Evolutionary conservation across 2,329 filamentous ascomycete genomes (phyloP), one percentile per base, ranked within the genome.

Genomic region (Ceratocystis papillata): DNA sequence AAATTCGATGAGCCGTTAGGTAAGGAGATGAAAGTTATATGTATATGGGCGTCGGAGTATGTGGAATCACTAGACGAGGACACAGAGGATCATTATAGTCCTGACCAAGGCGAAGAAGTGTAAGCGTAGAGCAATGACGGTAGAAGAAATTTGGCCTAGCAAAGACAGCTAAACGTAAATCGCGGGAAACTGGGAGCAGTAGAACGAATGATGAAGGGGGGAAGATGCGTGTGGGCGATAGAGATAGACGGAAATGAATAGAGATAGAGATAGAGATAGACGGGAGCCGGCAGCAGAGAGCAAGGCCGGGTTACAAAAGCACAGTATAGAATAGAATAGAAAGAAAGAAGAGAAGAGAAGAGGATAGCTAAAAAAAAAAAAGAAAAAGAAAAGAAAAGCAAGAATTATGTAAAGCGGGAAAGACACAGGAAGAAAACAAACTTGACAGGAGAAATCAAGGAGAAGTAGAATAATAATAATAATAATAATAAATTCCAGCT

Each of bases 11-110:
- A 0, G 37, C 37, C 37, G 37, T 41, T 15, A 41, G 12, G 37
- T 41, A 41, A 41, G 37, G 37, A 41, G 37, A 41, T 41, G 37
- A 41, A 41, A 41, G 12, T 12, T 64, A 50, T 64, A 44, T 25
- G 48, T 53, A 55, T 53, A 33, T 33, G 48, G 62, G 46, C 30
- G 50, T 64, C 62, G 62, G 46, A 41, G 22, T 60, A 44, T 45
- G 62, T 61, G n/a, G 65, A 53, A 64, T 67, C 30, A 64, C 65
- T 53, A 55, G 44, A 53, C 50, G 61, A 64, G n/a, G 10, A 12
- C 28, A 5, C 4, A 28, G 28, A 67, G 65, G 65, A 61, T 64
- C 65, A 67, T 64, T 67, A 65, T 44, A 60, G 50, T 53, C 37
- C 20, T 28, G 48, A 53, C 22, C 22, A 3, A 50, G 33, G 45